phyloP scores from a whole-genome alignment of 345 rosid genomes.

The Acer saccharum region DNA sequence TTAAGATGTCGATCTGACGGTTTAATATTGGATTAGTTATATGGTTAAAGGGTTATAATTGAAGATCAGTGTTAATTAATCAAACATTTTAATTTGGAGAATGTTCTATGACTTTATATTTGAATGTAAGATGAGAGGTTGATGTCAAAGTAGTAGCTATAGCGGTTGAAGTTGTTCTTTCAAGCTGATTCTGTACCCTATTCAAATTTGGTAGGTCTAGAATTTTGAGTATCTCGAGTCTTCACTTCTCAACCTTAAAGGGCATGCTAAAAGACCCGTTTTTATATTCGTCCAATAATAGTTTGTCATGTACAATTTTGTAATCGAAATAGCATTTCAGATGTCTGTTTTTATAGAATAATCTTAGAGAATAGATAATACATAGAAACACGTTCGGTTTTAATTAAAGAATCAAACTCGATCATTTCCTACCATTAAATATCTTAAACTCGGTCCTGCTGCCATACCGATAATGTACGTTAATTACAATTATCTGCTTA shows the following conservation, averaged over 20 bases:
- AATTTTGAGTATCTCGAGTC: not conserved
- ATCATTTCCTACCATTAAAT: too few species aligned
- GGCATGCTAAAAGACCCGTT: too few species aligned
- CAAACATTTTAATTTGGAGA: not conserved
- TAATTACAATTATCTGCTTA: not conserved
- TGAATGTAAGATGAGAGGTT: slow-evolving; percentile 12
- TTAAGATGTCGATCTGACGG: not conserved
- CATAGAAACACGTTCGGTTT: too few species aligned
- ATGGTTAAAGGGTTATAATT: not conserved
- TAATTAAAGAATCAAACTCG: not conserved
- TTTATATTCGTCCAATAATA: not conserved
- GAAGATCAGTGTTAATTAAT: not conserved
- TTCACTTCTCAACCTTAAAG: not conserved
- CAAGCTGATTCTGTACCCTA: not conserved
- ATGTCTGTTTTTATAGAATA: too few species aligned
- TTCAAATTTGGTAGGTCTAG: not conserved
- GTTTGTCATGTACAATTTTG: too few species aligned
- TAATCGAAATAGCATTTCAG: too few species aligned
- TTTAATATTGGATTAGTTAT: not conserved
- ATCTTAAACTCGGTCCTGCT: too few species aligned
- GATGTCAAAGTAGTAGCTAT: not conserved
- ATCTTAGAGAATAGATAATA: too few species aligned
- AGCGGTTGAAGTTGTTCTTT: not conserved
- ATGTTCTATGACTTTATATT: not conserved
- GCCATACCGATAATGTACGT: not conserved